Evolutionary conservation across 1,284 basidiomycete genomes (phyloP), one percentile per base, ranked within the genome.

Genomic region (Apiotrichum sp.): DNA sequence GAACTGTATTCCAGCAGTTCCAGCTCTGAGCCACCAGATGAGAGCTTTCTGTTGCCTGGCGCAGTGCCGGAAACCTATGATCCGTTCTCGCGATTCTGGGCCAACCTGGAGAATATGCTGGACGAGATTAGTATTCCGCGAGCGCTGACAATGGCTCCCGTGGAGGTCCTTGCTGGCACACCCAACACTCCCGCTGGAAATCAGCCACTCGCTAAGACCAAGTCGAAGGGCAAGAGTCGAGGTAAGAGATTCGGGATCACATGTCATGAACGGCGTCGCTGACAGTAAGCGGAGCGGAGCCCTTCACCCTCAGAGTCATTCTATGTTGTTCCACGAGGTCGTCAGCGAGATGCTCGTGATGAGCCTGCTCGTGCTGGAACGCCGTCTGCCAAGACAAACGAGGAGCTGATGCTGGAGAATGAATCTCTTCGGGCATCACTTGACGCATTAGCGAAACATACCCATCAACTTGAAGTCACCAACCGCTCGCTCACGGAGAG

Each of bases 41-140:
- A 71, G 52, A 68, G 65, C 2, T 73, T 63, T 47, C 52, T 71
- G 16, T 56, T 72, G 40, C 65, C 70, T 1, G 70, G 69, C 1
- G 61, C 62, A 4, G 48, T 62, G 1, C 68, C 73, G 2, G 72
- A 74, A 39, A 66, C 68, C 0, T 52, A 67, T 1, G 75, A 78
- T 54, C 74, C 74, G 4, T 78, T 77, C 58, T 64, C 62, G 2
- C 56, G 72, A n/a, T 78, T 78, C 59, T 78, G 76, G 76, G 72
- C 69, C 7, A 71, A 71, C 61, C 58, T 77, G 22, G 75, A 77
- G 53, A 75, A 71, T 46, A 70, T 70, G 62, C 52, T 74, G 34
- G 74, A 76, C 16, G 70, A 74, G 48, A 72, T 76, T 31, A 69
- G 67, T 40, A 71, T 73, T 51, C 74, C 76, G 1, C 70, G 74